These are phyloP conservation scores for Saturnispora besseyi DNA, from an alignment of 805 yeast genomes.

Conservation along the genomic window DNA sequence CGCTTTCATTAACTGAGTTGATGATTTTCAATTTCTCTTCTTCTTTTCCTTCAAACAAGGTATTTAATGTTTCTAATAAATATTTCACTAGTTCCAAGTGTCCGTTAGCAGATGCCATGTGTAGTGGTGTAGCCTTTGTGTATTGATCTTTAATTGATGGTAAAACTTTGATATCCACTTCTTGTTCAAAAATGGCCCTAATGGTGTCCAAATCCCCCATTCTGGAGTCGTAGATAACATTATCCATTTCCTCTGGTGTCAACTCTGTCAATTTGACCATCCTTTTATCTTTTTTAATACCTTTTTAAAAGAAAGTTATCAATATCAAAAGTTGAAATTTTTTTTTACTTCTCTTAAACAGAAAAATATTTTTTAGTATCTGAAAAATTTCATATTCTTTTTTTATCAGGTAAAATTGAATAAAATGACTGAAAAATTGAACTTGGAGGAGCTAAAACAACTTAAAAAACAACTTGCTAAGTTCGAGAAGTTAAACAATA, in stretches of 20 bases:
- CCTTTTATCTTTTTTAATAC: not conserved
- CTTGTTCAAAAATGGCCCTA: conserved; percentile 53
- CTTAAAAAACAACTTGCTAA: conserved; percentile 18
- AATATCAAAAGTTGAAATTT: no score
- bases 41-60: conserved; percentile 17
- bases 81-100: conserved; percentile 60
- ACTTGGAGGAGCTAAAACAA: conserved; percentile 11
- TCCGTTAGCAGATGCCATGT: conserved; percentile 96
- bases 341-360: not conserved
- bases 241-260: conserved; percentile 72
- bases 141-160: conserved; percentile 49
- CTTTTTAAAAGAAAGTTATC: not conserved
- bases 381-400: not conserved
- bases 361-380: not conserved
- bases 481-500: conserved; percentile 18
- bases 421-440: not conserved
- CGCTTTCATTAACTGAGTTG: conserved; percentile 58
- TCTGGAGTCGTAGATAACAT: conserved; percentile 75
- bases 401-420: not conserved
- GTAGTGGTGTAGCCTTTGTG: conserved; percentile 69
- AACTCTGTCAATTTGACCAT: conserved; percentile 27
- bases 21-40: conserved; percentile 34
- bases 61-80: conserved; percentile 41
- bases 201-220: conserved; percentile 77
- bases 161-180: conserved; percentile 36